Conservation (phyloP, 2,329 filamentous ascomycete species). For the Plenodomus tracheiphilus region DNA sequence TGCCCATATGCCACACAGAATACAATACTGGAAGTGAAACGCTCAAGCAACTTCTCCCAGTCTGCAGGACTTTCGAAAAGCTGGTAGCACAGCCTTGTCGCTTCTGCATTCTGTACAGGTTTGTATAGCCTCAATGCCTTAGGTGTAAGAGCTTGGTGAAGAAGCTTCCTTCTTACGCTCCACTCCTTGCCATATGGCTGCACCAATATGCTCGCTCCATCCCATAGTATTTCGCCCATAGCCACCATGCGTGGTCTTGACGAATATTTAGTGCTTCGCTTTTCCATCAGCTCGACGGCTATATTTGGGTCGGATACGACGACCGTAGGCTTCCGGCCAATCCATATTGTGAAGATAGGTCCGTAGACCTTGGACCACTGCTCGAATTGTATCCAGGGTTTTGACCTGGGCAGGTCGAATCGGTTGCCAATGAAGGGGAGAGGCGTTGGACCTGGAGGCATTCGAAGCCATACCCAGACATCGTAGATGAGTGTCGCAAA, state of each 20-base stretch:
- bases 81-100: constrained; percentile 49
- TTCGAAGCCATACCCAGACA: constrained; percentile 38
- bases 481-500: constrained; percentile 29
- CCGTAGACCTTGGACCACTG: constrained; percentile 52
- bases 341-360: constrained; percentile 55
- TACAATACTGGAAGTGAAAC: constrained; percentile 55
- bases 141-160: constrained; percentile 50
- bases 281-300: constrained; percentile 52
- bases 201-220: constrained; percentile 51
- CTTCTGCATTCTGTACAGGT: constrained; percentile 55
- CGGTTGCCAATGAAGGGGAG: constrained; percentile 51
- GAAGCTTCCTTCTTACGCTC: constrained; percentile 46
- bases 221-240: constrained; percentile 52
- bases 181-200: constrained; percentile 55
- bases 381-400: constrained; percentile 46
- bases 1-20: constrained; percentile 58
- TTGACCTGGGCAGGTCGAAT: constrained; percentile 34
- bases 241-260: constrained; percentile 51
- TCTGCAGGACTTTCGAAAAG: constrained; percentile 46
- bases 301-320: constrained; percentile 51
- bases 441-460: constrained; percentile 53
- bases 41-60: constrained; percentile 53
- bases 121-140: constrained; percentile 51
- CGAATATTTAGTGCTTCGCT: constrained; percentile 51
- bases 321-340: constrained; percentile 51